A percentile compares a stretch with the other conserved stretches of the same genome.
These are phyloP conservation scores for Penicillium sp. DNA, from an alignment of 2,329 filamentous ascomycete species.

Conservation along the genomic window DNA sequence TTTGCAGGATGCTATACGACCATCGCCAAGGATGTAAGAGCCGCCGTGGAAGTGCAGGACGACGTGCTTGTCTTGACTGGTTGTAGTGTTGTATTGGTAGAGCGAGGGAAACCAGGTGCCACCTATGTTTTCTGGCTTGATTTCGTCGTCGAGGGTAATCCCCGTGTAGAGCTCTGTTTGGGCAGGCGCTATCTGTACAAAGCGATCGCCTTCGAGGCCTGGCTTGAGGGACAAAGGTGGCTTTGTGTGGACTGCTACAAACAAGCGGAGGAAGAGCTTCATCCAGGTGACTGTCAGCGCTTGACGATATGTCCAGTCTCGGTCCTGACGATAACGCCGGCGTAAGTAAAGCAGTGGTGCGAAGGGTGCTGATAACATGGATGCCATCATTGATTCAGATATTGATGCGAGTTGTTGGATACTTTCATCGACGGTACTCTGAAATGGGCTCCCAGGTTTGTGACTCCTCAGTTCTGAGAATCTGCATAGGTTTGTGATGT, in stretches of 20 bases:
- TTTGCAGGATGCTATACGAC: conserved; percentile 9
- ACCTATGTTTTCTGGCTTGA: conserved; percentile 13
- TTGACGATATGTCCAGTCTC: conserved; percentile 16
- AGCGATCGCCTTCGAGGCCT: conserved; percentile 11
- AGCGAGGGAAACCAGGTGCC: conserved; percentile 17
- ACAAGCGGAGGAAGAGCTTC: conserved; percentile 6
- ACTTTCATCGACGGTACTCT: too few relatives aligned
- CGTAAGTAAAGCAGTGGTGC: conserved; percentile 6
- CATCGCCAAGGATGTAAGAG: conserved; percentile 14
- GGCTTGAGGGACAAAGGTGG: conserved; percentile 13
- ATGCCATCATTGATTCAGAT: not conserved
- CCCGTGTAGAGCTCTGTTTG: conserved; percentile 5
- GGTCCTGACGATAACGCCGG: conserved; percentile 8
- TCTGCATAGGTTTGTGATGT: not conserved
- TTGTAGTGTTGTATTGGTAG: conserved; percentile 6
- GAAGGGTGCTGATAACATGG: conserved; percentile 1
- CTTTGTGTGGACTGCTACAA: conserved; percentile 10
- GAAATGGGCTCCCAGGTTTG: too few relatives aligned
- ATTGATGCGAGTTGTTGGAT: too few relatives aligned
- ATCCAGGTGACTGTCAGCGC: conserved; percentile 8
- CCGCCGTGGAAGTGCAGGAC: conserved; percentile 18
- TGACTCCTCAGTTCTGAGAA: too few relatives aligned
- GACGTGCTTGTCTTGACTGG: conserved; percentile 7
- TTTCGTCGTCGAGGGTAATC: conserved; percentile 4
- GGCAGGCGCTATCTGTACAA: conserved; percentile 11